A percentile compares a stretch with the other conserved stretches of the same genome.
These are phyloP conservation scores for Xylaria intraflava DNA, from an alignment of 495 filamentous ascomycete genomes.

Conservation along the genomic window DNA sequence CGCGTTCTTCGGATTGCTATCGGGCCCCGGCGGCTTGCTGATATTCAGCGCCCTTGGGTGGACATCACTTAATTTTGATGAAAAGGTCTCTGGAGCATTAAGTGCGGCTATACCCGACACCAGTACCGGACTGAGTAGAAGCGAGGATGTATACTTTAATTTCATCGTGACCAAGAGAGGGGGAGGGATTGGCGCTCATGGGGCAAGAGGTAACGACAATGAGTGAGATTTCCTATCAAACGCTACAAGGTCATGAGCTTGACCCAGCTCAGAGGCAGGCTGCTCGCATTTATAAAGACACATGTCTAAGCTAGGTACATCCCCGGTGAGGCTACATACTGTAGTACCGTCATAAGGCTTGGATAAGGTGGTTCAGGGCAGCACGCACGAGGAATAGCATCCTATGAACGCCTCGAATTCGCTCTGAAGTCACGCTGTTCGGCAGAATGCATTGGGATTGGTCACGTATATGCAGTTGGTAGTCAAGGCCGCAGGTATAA, in stretches of 20 bases:
- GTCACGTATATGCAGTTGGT: background rate
- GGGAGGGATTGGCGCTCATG: background rate
- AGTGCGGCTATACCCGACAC: background rate
- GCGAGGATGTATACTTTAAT: background rate
- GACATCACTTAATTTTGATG: background rate
- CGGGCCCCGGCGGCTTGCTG: background rate
- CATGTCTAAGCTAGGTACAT: background rate
- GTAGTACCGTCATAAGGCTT: too few species aligned
- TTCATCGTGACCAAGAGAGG: background rate
- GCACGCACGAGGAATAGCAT: background rate
- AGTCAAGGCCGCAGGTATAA: too few species aligned
- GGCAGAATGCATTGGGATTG: background rate
- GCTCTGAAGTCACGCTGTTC: background rate
- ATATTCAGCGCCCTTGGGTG: background rate
- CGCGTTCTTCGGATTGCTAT: constrained; percentile 27
- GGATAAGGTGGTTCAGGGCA: background rate
- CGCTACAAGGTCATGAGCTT: background rate
- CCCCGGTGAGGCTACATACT: background rate
- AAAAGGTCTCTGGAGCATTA: background rate
- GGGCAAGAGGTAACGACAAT: background rate
- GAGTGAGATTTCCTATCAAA: background rate
- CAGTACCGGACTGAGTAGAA: background rate
- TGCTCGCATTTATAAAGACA: background rate
- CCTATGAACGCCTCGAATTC: background rate
- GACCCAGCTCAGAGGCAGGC: background rate